A percentile compares a stretch with the other conserved stretches of the same genome.
Conservation (phyloP, 2,329 filamentous ascomycete species). For the Colletotrichum sp. region DNA sequence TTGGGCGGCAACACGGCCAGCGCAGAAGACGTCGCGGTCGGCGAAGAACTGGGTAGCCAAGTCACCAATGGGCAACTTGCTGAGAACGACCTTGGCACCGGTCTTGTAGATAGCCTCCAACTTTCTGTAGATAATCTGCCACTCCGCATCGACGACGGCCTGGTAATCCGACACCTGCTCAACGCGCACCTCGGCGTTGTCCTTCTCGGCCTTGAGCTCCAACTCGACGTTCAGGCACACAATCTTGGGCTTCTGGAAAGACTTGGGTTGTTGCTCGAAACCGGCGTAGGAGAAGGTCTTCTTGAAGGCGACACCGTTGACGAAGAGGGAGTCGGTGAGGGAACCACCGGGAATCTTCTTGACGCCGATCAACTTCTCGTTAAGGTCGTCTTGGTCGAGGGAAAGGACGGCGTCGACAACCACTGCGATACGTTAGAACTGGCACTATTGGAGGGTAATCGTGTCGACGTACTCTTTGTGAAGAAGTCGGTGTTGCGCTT, state of each 20-base stretch:
- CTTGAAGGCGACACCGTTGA: slow-evolving; percentile 98
- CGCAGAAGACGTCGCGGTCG: slow-evolving; percentile 97
- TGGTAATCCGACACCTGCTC: slow-evolving; percentile 99
- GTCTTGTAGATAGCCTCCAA: slow-evolving; percentile 94
- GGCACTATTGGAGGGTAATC: background rate
- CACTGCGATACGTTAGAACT: slow-evolving; percentile 61
- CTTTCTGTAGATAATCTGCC: slow-evolving; percentile 99
- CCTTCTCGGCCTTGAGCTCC: slow-evolving; percentile 98
- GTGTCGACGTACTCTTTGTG: slow-evolving; percentile 78
- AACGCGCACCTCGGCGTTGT: slow-evolving; percentile 97
- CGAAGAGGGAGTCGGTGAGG: slow-evolving; percentile 93
- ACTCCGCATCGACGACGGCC: slow-evolving; percentile 98
- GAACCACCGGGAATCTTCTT: slow-evolving; percentile 98
- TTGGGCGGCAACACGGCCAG: slow-evolving; percentile 87
- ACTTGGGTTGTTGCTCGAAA: slow-evolving; percentile 98
- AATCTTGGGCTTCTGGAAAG: slow-evolving; percentile 92
- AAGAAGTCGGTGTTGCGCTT: slow-evolving; percentile 97
- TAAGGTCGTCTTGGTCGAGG: slow-evolving; percentile 94
- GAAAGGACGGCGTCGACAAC: slow-evolving; percentile 96
- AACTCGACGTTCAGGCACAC: slow-evolving; percentile 97
- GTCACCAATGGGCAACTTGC: slow-evolving; percentile 96
- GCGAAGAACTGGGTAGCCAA: slow-evolving; percentile 97
- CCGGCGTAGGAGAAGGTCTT: slow-evolving; percentile 99
- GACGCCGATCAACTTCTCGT: slow-evolving; percentile 96
- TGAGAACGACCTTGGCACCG: slow-evolving; percentile 95